Evolutionary conservation across 805 yeast genomes (phyloP), one percentile per base, ranked within the genome.

Genomic region (Diddensiella transvaalensis): DNA sequence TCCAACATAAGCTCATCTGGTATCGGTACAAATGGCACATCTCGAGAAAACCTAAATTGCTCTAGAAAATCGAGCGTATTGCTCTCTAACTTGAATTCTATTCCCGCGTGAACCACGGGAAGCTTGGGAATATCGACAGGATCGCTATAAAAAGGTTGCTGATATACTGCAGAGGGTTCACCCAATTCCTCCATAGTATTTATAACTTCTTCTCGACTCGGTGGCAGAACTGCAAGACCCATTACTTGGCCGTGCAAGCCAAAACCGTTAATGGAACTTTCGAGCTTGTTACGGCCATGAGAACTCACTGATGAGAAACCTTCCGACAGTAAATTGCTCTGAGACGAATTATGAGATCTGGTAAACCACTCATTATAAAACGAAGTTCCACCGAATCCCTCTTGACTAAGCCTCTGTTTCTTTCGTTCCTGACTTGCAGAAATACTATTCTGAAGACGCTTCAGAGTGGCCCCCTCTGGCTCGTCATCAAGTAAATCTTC

Each of bases 31-130:
- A 39, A 33, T 22, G 6, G 21, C 8, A 15, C 38, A 13, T 11
- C 30, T 18, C 18, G 19, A n/a, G 33, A 19, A 23, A 51, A 37
- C n/a, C 22, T 41, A 29, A 51, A 52, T 8, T 43, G 43, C 13
- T 42, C 46, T 2, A 48, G 51, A 22, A 19, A 22, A 17, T 61
- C 48, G 5, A 66, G 30, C 46, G 75, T 69, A 2, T 63, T 56
- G 0, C 80, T 75, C 10, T 65, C 62, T 1, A 85, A 64, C 1
- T 65, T 67, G 52, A 81, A 80, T 54, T 76, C 78, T 51, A 74
- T 79, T 3, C 89, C 90, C 1, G 90, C 90, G 64, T 79, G 82
- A 0, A 77, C 64, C 47, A 83, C 76, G 0, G 91, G 82, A 8
- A 65, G 63, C 3, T 63, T 58, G 1, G 78, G 82, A 4, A 76